Percentiles rank a stretch among this genome's conserved stretches.
phyloP scores from a whole-genome alignment of 495 filamentous ascomycete species.

The Lichina pygmaea region DNA sequence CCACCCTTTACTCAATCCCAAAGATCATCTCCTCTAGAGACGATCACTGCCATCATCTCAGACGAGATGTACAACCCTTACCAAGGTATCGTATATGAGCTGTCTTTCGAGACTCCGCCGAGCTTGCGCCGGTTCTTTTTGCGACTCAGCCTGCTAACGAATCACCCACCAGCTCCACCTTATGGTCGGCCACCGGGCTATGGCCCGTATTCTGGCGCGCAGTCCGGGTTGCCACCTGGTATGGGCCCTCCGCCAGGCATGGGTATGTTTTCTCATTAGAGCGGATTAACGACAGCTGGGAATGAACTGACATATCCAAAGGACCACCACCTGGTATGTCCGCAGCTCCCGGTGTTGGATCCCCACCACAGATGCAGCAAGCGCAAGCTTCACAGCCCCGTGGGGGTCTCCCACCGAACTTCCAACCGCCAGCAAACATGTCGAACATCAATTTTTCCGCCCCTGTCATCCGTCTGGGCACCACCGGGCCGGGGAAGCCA shows the following conservation, averaged over 20 bases:
- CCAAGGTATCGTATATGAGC: constrained; percentile 25
- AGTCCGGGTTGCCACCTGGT: constrained; percentile 25
- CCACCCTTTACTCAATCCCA: too few relatives aligned
- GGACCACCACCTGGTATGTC: constrained; percentile 34
- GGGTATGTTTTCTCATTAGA: constrained; percentile 26
- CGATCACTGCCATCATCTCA: too few relatives aligned
- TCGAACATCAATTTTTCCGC: constrained; percentile 97
- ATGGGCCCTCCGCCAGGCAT: constrained; percentile 63
- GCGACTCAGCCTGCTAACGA: too few relatives aligned
- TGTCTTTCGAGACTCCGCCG: neutral
- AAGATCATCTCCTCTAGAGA: too few relatives aligned
- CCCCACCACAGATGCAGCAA: constrained; percentile 47
- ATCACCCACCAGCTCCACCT: constrained; percentile 6
- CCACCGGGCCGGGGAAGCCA: constrained; percentile 36
- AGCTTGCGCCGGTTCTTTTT: too few relatives aligned
- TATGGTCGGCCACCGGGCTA: constrained; percentile 53
- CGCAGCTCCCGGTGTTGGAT: constrained; percentile 43
- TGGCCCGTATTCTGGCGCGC: constrained; percentile 35
- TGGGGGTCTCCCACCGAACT: constrained; percentile 53
- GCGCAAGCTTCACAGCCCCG: constrained; percentile 37
- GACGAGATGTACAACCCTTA: constrained; percentile 47
- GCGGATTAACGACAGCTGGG: too few relatives aligned
- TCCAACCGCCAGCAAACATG: constrained; percentile 77
- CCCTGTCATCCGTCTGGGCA: constrained; percentile 80
- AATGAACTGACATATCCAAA: neutral